Evolutionary conservation across 78 protist species (phyloP), one percentile per base, ranked within the genome.

Genomic region (Dictyostelium purpureum): DNA sequence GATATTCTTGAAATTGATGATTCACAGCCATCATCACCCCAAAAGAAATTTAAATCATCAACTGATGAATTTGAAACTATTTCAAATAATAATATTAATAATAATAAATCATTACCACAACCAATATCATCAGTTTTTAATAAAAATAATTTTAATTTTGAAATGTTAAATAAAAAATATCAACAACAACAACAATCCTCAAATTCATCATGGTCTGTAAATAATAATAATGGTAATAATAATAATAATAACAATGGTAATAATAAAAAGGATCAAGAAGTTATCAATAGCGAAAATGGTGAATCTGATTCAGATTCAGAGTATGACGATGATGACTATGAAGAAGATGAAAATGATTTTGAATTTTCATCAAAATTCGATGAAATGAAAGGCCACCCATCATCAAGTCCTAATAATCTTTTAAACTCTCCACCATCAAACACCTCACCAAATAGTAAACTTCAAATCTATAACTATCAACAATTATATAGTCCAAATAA

Each of bases 231-330:
- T 11, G 18, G 11, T 21, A 42, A 19, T 12, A 71, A 43, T 12
- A 71, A 43, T 45, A 67, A 42, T 21, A 67, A 43, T 24, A 24
- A 26, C 19, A 71, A 38, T 2, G 19, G 24, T 26, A 16, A 18
- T 43, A 45, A 40, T 10, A 70, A 54, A 40, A 18, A 21, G 1
- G 91, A 85, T 42, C 91, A 85, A 73, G 67, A 73, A 59, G 91
- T 85, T 26, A n/a, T n/a, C n/a, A n/a, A n/a, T n/a, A n/a, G n/a
- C n/a, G 91, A 73, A 31, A 61, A 61, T 61, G 31, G 24, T 26
- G 69, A 61, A 61, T 61, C 69, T 21, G 91, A 73, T 47, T 35
- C 38, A 28, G 88, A 79, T 67, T 11, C 12, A 56, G 89, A 80
- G 2, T 61, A 80, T 14, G 61, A 26, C 11, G 35, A 47, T 26